Percentiles rank a stretch among this genome's conserved stretches.
phyloP scores from a whole-genome alignment of 2,329 filamentous ascomycete species.

The Calonectria pauciramosa region DNA sequence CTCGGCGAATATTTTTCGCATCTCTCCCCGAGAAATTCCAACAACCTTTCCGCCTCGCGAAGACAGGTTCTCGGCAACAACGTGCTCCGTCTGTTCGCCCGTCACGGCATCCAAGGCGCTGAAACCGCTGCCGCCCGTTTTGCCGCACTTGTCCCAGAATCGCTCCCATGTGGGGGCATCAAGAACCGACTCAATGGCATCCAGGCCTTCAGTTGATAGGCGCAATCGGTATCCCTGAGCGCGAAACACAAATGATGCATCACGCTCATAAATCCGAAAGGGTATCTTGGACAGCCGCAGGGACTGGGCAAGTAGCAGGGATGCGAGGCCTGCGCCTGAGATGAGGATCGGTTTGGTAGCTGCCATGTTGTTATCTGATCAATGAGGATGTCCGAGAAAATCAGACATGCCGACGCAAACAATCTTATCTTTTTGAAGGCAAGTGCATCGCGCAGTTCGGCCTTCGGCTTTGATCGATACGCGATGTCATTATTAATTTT shows the following conservation, averaged over 20 bases:
- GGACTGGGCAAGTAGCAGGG: constrained; percentile 59
- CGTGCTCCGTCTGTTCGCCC: constrained; percentile 57
- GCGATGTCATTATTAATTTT: constrained; percentile 3
- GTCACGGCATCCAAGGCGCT: constrained; percentile 65
- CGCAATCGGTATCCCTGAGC: constrained; percentile 74
- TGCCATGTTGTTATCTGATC: constrained; percentile 33
- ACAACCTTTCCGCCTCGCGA: constrained; percentile 71
- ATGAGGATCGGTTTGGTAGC: constrained; percentile 55
- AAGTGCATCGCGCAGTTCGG: neutral
- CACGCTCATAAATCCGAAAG: constrained; percentile 70
- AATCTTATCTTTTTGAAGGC: neutral
- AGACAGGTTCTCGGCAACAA: constrained; percentile 51
- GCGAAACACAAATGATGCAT: constrained; percentile 64
- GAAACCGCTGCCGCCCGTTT: constrained; percentile 70
- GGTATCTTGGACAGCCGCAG: constrained; percentile 58
- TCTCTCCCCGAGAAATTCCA: constrained; percentile 73
- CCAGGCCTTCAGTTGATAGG: constrained; percentile 68
- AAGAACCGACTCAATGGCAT: constrained; percentile 72
- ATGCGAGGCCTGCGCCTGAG: constrained; percentile 59
- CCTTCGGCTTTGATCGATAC: neutral
- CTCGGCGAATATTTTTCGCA: constrained; percentile 70
- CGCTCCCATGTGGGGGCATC: constrained; percentile 59
- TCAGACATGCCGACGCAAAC: neutral
- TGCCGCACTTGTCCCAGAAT: constrained; percentile 73
- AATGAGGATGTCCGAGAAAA: neutral